Percentiles rank a stretch among this genome's conserved stretches.
phyloP scores from a whole-genome alignment of 1,139 yeast species.

The Debaryomycetaceae sp. region DNA sequence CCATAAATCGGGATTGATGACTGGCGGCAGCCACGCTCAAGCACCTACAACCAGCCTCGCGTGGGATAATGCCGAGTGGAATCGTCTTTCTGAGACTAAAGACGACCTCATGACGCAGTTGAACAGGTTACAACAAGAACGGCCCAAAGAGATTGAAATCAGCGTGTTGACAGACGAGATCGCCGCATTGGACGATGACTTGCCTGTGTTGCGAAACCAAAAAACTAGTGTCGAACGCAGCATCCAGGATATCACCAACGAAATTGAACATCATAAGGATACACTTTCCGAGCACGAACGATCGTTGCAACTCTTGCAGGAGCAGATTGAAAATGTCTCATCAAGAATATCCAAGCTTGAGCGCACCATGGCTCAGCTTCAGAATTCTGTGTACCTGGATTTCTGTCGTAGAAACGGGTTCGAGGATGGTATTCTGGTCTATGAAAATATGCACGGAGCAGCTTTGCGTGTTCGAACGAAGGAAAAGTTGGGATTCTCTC shows the following conservation, averaged over 20 bases:
- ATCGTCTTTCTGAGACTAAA: conserved; percentile 44
- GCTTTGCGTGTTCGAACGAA: conserved; percentile 48
- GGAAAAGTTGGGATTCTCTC: conserved; percentile 51
- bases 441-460: conserved; percentile 59
- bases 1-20: conserved; percentile 81
- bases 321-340: conserved; percentile 19
- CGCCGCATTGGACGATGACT: conserved; percentile 40
- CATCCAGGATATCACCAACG: conserved; percentile 43
- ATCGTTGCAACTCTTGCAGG: conserved; percentile 9
- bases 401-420: conserved; percentile 50
- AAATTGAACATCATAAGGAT: conserved; percentile 39
- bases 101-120: conserved; percentile 51
- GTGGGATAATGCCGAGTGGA: conserved; percentile 73
- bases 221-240: conserved; percentile 39
- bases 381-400: conserved; percentile 34
- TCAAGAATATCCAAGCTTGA: conserved; percentile 14
- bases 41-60: conserved; percentile 23
- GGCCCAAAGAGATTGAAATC: conserved; percentile 48
- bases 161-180: conserved; percentile 48
- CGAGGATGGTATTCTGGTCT: conserved; percentile 44
- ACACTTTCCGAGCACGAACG: conserved; percentile 10
- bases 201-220: conserved; percentile 43
- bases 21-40: conserved; percentile 62
- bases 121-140: conserved; percentile 34
- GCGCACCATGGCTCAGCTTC: conserved; percentile 23